Evolutionary conservation across 108 stramenopile species (phyloP), one percentile per base, ranked within the genome.

Genomic region (Nitzschia sp.): DNA sequence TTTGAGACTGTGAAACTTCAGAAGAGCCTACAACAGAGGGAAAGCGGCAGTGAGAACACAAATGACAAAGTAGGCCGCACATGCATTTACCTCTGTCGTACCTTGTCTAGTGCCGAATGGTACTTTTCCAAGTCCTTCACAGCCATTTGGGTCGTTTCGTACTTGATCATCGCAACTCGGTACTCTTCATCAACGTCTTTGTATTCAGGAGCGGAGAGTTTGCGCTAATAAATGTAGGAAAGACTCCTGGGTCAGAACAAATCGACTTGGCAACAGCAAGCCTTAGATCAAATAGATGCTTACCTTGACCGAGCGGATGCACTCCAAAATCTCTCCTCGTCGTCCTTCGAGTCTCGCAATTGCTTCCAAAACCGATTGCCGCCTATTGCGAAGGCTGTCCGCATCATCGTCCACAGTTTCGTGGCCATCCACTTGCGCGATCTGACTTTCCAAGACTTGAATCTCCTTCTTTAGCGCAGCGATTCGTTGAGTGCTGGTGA

Each of bases 111-210:
- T 17, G 94, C 93, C 54, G 74, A 74, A 66, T 92, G 89, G 76
- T 97, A 98, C 59, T 87, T 95, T 59, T 98, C 97, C 23, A 99
- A 68, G 59, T 99, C 98, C 21, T 66, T 66, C 11, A 95, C 96
- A 1, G 96, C 95, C 80, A 98, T 86, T 46, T 84, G 79, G 18
- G 97, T 98, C 9, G 98, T 98, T 61, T 94, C 88, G 61, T 86
- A 69, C 63, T 93, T 82, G 68, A 98, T 98, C 77, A 87, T 67
- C 32, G 82, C 84, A 33, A 78, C 71, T 0, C 97, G 82, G 64
- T 94, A 90, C n/a, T 92, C 74, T 54, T 97, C 89, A 31, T 97
- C 96, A 25, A 99, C 79, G 42, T 89, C 79, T 46, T 82, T 70
- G 70, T 98, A 98, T 51, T 96, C 90, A 31, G 67, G 51, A 28